Base-by-base conservation (phyloP, 768 basidiomycete species). In the Boletales sp. region DNA sequence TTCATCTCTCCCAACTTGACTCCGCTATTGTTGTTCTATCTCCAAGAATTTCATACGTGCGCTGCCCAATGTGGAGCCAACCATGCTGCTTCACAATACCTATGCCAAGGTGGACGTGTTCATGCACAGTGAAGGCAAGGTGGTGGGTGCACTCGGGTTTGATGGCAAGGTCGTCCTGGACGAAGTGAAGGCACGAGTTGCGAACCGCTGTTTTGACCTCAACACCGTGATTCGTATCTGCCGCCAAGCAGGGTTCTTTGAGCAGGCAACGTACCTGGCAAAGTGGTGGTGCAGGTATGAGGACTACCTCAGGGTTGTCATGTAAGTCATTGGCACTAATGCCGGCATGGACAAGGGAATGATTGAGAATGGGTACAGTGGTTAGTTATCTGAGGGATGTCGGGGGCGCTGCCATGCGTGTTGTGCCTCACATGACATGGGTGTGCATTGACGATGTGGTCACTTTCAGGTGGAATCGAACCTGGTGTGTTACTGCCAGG, bases 211-310 rank as follows among this genome's bases (percentile, higher is more conserved):
- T 99, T n/a, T 98, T 64, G 96, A 98, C 65, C 78, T 99, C 38
- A 92, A 95, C 54, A 99, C 96, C 0, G 96, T 93, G 0, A 97
- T 99, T 46, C 82, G 93, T 3, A 95, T 98, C 28, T 97, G 94
- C 60, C 80, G 96, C 25, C 95, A 98, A 67, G 95, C 94, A 2
- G 92, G 94, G 0, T 98, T 95, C 67, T 96, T 90, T 59, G 87
- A 94, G 49, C 95, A 98, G 63, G 96, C 95, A 1, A 82, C 84
- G 1, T 98, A 94, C 64, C 78, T 99, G 14, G 95, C 96, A 17
- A 84, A 84, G 71, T 90, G 91, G 63, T 98, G 93, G 67, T 83
- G 86, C 30, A 72, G 89, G 18, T 93, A 97, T 57, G 92, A 94
- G 60, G 95, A 97, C 57, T 97, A 93, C 67, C 68, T 99, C 35